A percentile compares a stretch with the other conserved stretches of the same genome.
Evolutionary conservation across 768 basidiomycete genomes (phyloP).

Genomic region (Leccinum ochraceum): DNA sequence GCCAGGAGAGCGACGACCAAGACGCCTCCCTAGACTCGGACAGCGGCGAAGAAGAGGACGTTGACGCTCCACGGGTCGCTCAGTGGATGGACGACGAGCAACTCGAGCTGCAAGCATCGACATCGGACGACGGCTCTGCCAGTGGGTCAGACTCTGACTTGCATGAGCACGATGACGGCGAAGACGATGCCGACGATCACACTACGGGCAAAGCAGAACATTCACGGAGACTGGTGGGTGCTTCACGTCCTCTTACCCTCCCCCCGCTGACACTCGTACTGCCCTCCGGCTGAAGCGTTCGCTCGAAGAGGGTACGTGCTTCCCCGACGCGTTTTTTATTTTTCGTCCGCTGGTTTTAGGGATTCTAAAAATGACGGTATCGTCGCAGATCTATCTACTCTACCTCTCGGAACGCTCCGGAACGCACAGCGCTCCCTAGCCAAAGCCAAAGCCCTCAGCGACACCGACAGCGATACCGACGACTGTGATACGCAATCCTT

Average conservation of each 20-base stretch:
- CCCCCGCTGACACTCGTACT: not conserved
- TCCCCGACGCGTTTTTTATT: not conserved
- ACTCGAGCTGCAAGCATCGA: conserved; percentile 27
- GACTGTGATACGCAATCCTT: conserved; percentile 1
- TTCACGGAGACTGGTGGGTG: conserved; percentile 21
- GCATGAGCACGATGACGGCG: conserved; percentile 13
- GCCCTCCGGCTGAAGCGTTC: conserved; percentile 20
- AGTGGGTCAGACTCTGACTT: conserved; percentile 18
- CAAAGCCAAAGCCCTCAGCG: conserved; percentile 40
- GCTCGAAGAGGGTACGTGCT: conserved; percentile 29
- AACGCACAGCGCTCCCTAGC: conserved; percentile 61
- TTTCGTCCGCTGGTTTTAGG: not conserved
- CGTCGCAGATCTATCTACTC: conserved; percentile 50
- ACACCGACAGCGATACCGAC: conserved; percentile 20
- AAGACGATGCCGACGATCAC: not conserved
- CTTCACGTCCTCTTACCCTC: not conserved
- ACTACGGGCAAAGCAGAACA: conserved; percentile 5
- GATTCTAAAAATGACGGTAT: conserved; percentile 1
- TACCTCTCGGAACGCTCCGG: conserved; percentile 66
- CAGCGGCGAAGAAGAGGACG: not conserved
- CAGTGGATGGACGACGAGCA: conserved; percentile 60
- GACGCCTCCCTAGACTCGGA: conserved; percentile 30
- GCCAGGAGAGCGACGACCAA: conserved; percentile 32
- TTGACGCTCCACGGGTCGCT: conserved; percentile 56
- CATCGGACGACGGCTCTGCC: conserved; percentile 2